Evolutionary conservation across 306 rosid species (phyloP).

Genomic region (Sphenostylis stenocarpa): DNA sequence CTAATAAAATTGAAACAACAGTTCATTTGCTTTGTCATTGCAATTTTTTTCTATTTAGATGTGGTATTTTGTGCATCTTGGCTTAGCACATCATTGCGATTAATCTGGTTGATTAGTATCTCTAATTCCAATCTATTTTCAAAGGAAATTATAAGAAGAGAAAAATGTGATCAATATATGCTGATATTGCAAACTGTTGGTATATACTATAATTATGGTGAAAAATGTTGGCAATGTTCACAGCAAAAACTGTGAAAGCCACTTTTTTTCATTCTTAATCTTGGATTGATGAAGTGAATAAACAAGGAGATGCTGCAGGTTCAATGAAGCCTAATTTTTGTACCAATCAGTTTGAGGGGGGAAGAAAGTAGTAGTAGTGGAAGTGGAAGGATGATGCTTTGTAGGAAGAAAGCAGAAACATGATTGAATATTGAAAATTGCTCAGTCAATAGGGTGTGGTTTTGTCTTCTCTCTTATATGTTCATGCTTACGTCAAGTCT

Average conservation of each 20-base stretch:
- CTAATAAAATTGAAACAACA: neutral
- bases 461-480: too few species aligned
- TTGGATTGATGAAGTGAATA: neutral
- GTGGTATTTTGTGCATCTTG: neutral
- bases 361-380: neutral
- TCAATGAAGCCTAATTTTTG: neutral
- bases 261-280: neutral
- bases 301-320: neutral
- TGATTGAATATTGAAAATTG: neutral
- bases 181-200: neutral
- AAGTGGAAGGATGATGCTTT: neutral
- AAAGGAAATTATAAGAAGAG: neutral
- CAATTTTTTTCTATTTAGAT: neutral
- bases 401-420: neutral
- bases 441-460: neutral
- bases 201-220: neutral
- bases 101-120: neutral
- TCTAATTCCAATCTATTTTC: neutral
- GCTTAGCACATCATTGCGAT: neutral
- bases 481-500: too few species aligned
- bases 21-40: neutral
- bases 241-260: neutral
- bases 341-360: neutral
- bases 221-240: neutral
- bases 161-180: neutral